Base-by-base conservation (phyloP, 1,284 basidiomycete species). In the Moniliophthora roreri region DNA sequence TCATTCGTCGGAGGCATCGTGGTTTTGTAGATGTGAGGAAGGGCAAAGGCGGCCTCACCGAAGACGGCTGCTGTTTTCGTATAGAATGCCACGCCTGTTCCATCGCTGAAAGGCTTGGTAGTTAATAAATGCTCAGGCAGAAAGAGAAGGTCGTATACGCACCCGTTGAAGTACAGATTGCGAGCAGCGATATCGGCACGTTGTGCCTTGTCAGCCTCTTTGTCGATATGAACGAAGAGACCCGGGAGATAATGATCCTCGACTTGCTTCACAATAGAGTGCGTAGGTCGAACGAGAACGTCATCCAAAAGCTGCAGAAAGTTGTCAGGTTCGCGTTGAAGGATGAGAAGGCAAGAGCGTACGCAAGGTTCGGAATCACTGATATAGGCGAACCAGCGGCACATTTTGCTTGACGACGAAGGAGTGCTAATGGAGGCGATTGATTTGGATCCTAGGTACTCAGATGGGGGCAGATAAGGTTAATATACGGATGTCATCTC, bases 361-460 rank as follows among this genome's bases (percentile, higher is more conserved):
- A 37, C 35, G n/a, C 28, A 28, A 8, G 34, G 13, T 28, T 49
- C 48, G 2, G 8, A 1, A 3, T 37, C 48, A 37, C 48, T 49
- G 32, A 49, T 49, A 35, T 49, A 49, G 13, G 48, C 48, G 23
- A 49, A 49, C 48, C 48, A 49, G 37, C 47, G 34, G 35, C 47
- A 39, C 47, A 36, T 39, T 48, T 10, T 23, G 7, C 15, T 3
- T 6, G 41, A 23, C 26, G 16, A n/a, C n/a, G n/a, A n/a, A n/a
- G n/a, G n/a, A n/a, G n/a, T n/a, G n/a, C n/a, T n/a, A n/a, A 11
- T 32, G 28, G 11, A 32, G 28, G 6, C 7, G 28, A 11, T 32
- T 6, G 28, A 32, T 32, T 32, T 11, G 6, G 28, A 32, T 32
- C 28, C 7, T 32, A 6, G 28, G 11, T 11, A 11, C 11, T 6